Base-by-base conservation (phyloP, 2,329 filamentous ascomycete genomes). In the Trichoderma guizhouense region DNA sequence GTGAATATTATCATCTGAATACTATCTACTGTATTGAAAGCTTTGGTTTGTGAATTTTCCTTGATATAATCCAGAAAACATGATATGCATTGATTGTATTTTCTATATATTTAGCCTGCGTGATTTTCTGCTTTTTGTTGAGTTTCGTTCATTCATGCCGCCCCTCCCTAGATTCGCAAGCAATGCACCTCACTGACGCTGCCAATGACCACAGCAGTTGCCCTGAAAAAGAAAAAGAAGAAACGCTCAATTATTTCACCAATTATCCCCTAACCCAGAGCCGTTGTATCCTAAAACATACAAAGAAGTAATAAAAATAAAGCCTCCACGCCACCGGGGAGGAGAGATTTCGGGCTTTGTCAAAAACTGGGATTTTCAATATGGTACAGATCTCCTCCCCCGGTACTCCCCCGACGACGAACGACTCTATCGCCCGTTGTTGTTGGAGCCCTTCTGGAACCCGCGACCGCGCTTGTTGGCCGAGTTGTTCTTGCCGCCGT, bases 381-480 rank as follows among this genome's bases (percentile, higher is more conserved):
- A 58, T 57, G 51, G 51, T 67, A 67, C 26, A 67, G 34, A 21
- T 24, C 24, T 28, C 18, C 51, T 58, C 64, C 24, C 34, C 36
- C 34, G n/a, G 24, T 26, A 39, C 11, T 67, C 34, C 24, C 14
- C 5, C 34, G 53, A 67, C 24, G 24, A 39, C 34, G 32, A 62
- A 36, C 64, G 64, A 15, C 21, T 26, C 67, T 69, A 69, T 32
- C 77, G 65, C 76, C 69, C 76, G 73, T 36, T 76, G 74, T 21
- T 76, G 73, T 11, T 75, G 76, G 55, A n/a, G 51, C 75, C 75
- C 61, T 74, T 75, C 71, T 76, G 76, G 57, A 74, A 74, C 11
- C 77, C 77, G 5, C 78, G 76, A 2, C 79, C 77, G 68, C 78
- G 77, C 64, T 74, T 74, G 69, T 74, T 77, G 75, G 73, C 2